phyloP scores from a whole-genome alignment of 176 grass and related monocot species.

The sorghum (Sorghum bicolor) region Sorghum_bicolor_NCBIv3 NC_012870.2:73047001-73047500 shows the following conservation, averaged over 20 bases:
- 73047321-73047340: neutral
- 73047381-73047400: neutral
- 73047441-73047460: neutral
- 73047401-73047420: neutral
- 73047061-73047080: neutral
- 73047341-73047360: neutral
- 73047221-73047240: too few species aligned
- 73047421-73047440: neutral
- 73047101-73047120: neutral
- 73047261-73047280: neutral
- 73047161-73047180: too few species aligned
- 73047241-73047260: neutral
- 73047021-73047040: neutral
- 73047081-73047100: neutral
- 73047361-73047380: neutral
- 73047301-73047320: neutral
- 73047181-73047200: too few species aligned
- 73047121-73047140: too few species aligned
- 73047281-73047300: neutral
- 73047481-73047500: neutral
- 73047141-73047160: too few species aligned
- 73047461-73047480: neutral
- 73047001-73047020: neutral
- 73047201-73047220: too few species aligned
- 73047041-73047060: neutral